A percentile compares a stretch with the other conserved stretches of the same genome.
phyloP scores from a whole-genome alignment of 257 asterid genomes.

The Primulina eburnea region DNA sequence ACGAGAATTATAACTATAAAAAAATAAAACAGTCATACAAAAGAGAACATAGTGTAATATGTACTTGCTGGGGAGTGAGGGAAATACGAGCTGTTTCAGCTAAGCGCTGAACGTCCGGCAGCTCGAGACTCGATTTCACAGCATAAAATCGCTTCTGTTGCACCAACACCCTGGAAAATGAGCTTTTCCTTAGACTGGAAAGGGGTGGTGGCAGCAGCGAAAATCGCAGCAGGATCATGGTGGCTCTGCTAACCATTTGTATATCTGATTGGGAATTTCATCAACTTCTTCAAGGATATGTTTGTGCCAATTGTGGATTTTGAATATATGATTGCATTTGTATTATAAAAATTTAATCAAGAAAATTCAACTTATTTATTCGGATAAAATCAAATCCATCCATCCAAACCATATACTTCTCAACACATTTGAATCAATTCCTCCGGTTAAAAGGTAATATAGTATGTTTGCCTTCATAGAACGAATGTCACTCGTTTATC shows the following conservation, averaged over 20 bases:
- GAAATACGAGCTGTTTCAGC: slow-evolving; percentile 85
- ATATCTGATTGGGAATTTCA: no score
- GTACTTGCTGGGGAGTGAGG: slow-evolving; percentile 50
- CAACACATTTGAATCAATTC: no score
- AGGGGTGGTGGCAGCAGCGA: slow-evolving; percentile 13
- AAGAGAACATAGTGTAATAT: neutral
- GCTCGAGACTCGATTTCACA: slow-evolving; percentile 52
- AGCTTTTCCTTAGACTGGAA: slow-evolving; percentile 20
- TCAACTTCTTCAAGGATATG: no score
- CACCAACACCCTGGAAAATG: slow-evolving; percentile 4
- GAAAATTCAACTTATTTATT: no score
- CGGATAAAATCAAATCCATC: no score
- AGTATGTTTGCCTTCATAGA: no score
- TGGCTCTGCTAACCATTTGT: slow-evolving; percentile 39
- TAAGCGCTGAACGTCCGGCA: slow-evolving; percentile 62
- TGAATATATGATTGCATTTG: no score
- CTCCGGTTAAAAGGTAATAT: no score
- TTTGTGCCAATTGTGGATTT: no score
- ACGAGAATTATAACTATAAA: neutral
- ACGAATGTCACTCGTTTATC: no score
- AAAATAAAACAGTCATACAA: neutral
- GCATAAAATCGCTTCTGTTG: slow-evolving; percentile 28
- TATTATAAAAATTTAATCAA: no score
- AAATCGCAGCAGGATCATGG: slow-evolving; percentile 29
- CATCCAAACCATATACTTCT: no score